Conservation (phyloP, 257 asterid species). For the Solanum clarkiae region DNA sequence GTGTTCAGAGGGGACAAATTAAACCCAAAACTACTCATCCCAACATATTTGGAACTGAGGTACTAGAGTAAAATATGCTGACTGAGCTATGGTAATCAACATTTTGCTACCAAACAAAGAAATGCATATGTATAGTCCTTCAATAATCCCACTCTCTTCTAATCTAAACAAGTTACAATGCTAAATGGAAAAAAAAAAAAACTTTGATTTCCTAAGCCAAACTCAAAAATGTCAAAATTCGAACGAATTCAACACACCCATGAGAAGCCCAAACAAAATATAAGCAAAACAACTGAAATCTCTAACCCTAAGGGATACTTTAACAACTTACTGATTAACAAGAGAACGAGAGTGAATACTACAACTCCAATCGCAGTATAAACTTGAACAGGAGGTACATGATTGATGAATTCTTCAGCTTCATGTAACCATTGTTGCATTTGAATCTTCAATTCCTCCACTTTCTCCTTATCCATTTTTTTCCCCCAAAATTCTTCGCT, state of each 20-base stretch:
- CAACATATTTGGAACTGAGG: not conserved
- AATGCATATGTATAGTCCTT: not conserved
- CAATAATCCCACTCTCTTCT: not conserved
- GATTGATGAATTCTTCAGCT: slow-evolving; percentile 21
- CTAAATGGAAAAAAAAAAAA: not conserved
- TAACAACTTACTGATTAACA: slow-evolving; percentile 26
- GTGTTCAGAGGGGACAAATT: not conserved
- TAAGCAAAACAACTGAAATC: not conserved
- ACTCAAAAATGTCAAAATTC: not conserved
- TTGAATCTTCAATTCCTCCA: slow-evolving; percentile 41
- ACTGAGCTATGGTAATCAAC: not conserved
- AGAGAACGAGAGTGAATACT: slow-evolving; percentile 20
- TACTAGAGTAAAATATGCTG: not conserved
- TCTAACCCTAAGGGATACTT: not conserved
- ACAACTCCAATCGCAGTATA: slow-evolving; percentile 39
- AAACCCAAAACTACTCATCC: not conserved
- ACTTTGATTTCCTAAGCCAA: not conserved
- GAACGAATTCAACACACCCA: not conserved
- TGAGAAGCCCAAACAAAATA: not conserved
- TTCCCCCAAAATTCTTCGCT: not conserved
- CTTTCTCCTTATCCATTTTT: slow-evolving; percentile 33
- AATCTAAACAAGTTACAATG: not conserved
- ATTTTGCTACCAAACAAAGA: not conserved
- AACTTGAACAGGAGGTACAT: slow-evolving; percentile 40
- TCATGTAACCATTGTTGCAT: slow-evolving; percentile 19